These are phyloP conservation scores for Leucaena leucocephala DNA, from an alignment of 306 rosid genomes.

Conservation along the genomic window DNA sequence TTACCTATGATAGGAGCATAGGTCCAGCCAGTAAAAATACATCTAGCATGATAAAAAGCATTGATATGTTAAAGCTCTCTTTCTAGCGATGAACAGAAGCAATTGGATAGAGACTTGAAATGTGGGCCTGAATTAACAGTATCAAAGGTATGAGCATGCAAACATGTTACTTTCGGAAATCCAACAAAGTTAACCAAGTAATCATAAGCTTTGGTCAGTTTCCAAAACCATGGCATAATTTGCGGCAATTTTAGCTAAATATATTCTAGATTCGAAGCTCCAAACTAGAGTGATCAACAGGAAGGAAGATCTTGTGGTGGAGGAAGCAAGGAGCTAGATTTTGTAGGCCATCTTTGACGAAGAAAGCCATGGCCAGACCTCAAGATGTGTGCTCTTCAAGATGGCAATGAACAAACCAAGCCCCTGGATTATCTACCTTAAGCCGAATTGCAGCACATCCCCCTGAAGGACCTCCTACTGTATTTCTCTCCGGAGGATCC, in stretches of 20 bases:
- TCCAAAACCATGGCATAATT: neutral
- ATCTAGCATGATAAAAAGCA: constrained; percentile 9
- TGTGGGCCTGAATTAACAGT: neutral
- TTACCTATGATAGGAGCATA: constrained; percentile 6
- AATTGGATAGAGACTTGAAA: neutral
- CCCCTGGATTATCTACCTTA: constrained; percentile 73
- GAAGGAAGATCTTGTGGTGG: constrained; percentile 65
- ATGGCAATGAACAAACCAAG: constrained; percentile 75
- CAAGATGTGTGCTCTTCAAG: constrained; percentile 78
- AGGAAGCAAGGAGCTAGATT: constrained; percentile 52
- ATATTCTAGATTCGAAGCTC: neutral
- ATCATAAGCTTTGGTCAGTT: neutral
- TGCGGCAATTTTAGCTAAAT: neutral
- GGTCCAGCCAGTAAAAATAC: neutral
- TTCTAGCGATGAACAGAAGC: neutral
- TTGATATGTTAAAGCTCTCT: neutral
- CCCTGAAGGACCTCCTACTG: constrained; percentile 63
- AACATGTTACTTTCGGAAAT: neutral
- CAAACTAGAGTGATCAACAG: constrained; percentile 42
- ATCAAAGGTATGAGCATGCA: neutral
- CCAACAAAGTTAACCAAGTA: neutral
- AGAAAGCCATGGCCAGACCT: constrained; percentile 67
- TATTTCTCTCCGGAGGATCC: constrained; percentile 73
- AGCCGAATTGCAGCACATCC: constrained; percentile 73
- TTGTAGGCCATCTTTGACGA: constrained; percentile 56